Percentiles rank a stretch among this genome's conserved stretches.
Conservation (phyloP, 2,329 filamentous ascomycete genomes). For the Epichloe sp. region DNA sequence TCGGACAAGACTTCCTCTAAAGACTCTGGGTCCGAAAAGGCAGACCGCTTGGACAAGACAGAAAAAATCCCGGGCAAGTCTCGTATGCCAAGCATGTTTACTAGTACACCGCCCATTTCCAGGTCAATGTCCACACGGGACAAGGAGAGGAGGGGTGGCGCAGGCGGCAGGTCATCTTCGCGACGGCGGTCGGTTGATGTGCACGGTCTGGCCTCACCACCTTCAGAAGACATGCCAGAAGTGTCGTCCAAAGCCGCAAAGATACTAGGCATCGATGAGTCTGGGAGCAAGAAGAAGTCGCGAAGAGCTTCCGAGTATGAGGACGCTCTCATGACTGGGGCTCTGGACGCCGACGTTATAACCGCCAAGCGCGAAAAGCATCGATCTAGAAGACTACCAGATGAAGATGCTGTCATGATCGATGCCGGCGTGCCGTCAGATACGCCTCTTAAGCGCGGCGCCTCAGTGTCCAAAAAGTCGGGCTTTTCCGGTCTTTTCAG, state of each 20-base stretch:
- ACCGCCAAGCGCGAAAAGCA: constrained; percentile 20
- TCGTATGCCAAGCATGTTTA: constrained; percentile 49
- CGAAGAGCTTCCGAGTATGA: constrained; percentile 36
- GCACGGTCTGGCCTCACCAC: constrained; percentile 55
- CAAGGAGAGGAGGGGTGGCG: constrained; percentile 35
- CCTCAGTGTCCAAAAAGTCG: constrained; percentile 34
- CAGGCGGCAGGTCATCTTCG: constrained; percentile 47
- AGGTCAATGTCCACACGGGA: constrained; percentile 58
- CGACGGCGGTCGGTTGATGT: constrained; percentile 56
- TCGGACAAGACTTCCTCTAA: constrained; percentile 48
- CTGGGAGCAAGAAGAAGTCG: constrained; percentile 27
- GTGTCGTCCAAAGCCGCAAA: constrained; percentile 68
- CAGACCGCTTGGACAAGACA: constrained; percentile 32
- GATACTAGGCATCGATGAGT: constrained; percentile 48
- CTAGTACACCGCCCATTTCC: constrained; percentile 49
- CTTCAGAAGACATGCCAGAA: constrained; percentile 52
- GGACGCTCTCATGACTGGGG: constrained; percentile 35
- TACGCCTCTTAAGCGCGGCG: constrained; percentile 20
- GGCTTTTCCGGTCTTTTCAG: constrained; percentile 50
- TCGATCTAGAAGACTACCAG: constrained; percentile 20
- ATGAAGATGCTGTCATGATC: constrained; percentile 28
- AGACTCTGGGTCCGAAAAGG: constrained; percentile 62
- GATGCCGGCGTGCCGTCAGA: constrained; percentile 21
- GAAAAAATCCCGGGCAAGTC: constrained; percentile 39
- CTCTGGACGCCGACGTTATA: constrained; percentile 24